Percentiles rank a stretch among this genome's conserved stretches.
phyloP scores from a whole-genome alignment of 352 stramenopile genomes.

The Paralagenidium karlingii region DNA sequence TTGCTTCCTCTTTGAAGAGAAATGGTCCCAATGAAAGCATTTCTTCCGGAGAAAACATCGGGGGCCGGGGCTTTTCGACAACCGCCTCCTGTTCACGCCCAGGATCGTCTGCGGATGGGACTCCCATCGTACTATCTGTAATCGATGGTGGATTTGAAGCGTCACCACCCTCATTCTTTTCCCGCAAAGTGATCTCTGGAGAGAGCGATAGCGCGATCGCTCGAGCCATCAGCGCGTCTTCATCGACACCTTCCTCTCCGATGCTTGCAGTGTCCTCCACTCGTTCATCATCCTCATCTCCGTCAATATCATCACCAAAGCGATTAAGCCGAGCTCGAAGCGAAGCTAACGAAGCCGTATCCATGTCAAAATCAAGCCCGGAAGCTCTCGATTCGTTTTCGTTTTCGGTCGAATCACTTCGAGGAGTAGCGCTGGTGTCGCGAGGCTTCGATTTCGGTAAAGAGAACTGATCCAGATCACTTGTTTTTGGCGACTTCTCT shows the following conservation, averaged over 20 bases:
- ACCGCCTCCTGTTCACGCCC: slow-evolving; percentile 4
- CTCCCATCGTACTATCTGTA: too few species aligned
- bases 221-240: slow-evolving; percentile 81
- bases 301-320: slow-evolving; percentile 47
- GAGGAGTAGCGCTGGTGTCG: not conserved
- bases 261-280: slow-evolving; percentile 28
- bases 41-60: slow-evolving; percentile 54
- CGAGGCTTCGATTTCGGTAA: slow-evolving; percentile 5
- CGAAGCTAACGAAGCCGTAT: slow-evolving; percentile 43
- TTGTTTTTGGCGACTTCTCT: not conserved
- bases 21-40: slow-evolving; percentile 57
- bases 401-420: slow-evolving; percentile 20
- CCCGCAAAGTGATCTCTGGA: slow-evolving; percentile 57
- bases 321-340: slow-evolving; percentile 48
- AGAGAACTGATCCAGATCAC: too few species aligned
- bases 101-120: too few species aligned
- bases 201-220: slow-evolving; percentile 82
- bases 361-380: slow-evolving; percentile 34
- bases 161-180: slow-evolving; percentile 19
- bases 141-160: not conserved
- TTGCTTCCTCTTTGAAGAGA: slow-evolving; percentile 14
- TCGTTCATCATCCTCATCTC: slow-evolving; percentile 34
- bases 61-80: slow-evolving; percentile 24
- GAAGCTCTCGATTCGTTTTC: slow-evolving; percentile 9
- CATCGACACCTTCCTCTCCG: slow-evolving; percentile 62